Conservation (phyloP, 139 green algal genomes). For the Chlamydomonas sp. region DNA sequence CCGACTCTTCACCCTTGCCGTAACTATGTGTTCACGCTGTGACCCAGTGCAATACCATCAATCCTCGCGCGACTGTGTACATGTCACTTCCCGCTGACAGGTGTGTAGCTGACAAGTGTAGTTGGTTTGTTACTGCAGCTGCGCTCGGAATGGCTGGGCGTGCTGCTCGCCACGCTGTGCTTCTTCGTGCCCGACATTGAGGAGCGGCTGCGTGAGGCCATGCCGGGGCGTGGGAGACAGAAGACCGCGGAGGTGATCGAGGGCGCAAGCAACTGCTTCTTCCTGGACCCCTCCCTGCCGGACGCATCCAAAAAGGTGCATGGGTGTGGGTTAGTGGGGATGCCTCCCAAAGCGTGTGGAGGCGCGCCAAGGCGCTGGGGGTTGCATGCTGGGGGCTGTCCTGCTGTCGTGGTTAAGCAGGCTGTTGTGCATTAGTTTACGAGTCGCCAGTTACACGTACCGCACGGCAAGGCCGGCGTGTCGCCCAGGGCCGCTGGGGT, state of each 20-base stretch:
- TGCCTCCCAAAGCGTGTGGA: no score
- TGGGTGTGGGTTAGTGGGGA: background rate
- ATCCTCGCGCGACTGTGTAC: background rate
- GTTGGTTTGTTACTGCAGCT: slow-evolving; percentile 44
- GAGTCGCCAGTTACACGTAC: background rate
- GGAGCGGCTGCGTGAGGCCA: slow-evolving; percentile 68
- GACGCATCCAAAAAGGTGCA: slow-evolving; percentile 52
- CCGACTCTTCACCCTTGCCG: no score
- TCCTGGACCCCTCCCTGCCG: slow-evolving; percentile 36
- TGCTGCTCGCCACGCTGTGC: slow-evolving; percentile 67
- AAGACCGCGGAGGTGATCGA: slow-evolving; percentile 48
- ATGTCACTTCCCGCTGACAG: background rate
- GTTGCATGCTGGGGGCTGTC: no score
- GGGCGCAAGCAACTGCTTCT: slow-evolving; percentile 68
- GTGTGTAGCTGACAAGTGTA: background rate
- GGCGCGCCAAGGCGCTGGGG: no score
- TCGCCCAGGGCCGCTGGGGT: no score
- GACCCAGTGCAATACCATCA: no score
- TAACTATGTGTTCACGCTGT: no score
- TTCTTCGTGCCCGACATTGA: slow-evolving; percentile 77
- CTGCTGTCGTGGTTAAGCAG: no score
- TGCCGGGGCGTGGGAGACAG: slow-evolving; percentile 68
- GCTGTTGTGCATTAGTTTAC: no score
- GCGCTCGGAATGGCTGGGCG: slow-evolving; percentile 74
- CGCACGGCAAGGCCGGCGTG: background rate